Base-by-base conservation (phyloP, 129 eudicot genomes). In the Helichrysum umbraculigerum region DNA sequence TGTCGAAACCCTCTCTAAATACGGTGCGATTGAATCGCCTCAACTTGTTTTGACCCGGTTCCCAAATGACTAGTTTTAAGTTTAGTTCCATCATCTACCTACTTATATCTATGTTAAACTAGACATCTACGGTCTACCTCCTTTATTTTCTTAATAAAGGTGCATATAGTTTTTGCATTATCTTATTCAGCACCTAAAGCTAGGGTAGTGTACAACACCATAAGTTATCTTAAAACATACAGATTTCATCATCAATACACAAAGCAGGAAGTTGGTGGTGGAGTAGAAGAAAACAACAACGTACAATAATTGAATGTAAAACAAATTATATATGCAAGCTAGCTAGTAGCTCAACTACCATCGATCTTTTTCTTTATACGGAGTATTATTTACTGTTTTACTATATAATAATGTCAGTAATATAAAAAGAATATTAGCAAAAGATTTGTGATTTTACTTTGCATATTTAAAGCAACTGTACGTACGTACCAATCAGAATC, bases 371-470 rank as follows among this genome's bases (percentile, higher is more conserved):
- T 9, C 15, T 59, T 41, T 37, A 25, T 0, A n/a, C n/a, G n/a
- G n/a, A n/a, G 1, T 73, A 74, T 69, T 42, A 34, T 32, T 32
- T 32, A 32, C 59, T 52, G 2, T 52, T 52, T 20, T 74, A 75
- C 79, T 44, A 25, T 32, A 25, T 32, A 32, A 30, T 30, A n/a
- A 32, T 54, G 83, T 79, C 75, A 80, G 79, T 80, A n/a, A 73
- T 66, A 75, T 28, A 44, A 65, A 42, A 72, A 41, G 75, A 74
- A 80, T 42, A 66, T 67, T 80, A 71, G 37, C 75, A 80, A 73
- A 74, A 80, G 79, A 80, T 80, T 58, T 80, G 79, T 74, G 83
- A 80, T 80, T 30, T 73, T 39, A 80, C 83, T 57, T 80, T 80
- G 83, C 79, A 80, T 80, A 67, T 74, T 80, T 41, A 74, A 80